These are phyloP conservation scores for Nicotiana sylvestris DNA, from an alignment of 257 asterid species.

Conservation along the genomic window DNA sequence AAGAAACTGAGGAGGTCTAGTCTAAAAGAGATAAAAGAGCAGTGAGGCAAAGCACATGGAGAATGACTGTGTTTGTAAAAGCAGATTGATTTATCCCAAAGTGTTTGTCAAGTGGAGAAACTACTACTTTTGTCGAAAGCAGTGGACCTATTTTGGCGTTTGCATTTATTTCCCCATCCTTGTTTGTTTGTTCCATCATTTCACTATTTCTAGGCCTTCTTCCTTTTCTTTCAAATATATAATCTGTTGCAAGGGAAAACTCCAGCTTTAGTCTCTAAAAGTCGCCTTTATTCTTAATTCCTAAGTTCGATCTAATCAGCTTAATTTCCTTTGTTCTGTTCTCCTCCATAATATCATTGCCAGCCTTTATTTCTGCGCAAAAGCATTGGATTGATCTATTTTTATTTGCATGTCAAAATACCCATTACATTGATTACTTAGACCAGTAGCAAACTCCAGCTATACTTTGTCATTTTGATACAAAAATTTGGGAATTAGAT, in stretches of 20 bases:
- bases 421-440: too few species aligned
- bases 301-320: too few species aligned
- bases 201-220: not conserved
- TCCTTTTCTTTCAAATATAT: not conserved
- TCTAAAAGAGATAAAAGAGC: not conserved
- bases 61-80: not conserved
- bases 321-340: too few species aligned
- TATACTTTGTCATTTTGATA: too few species aligned
- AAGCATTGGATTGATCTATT: not conserved
- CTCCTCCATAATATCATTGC: too few species aligned
- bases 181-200: conserved; percentile 2
- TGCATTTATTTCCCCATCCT: not conserved
- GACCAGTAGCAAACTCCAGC: too few species aligned
- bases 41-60: conserved; percentile 11
- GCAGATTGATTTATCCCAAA: not conserved
- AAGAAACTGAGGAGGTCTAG: not conserved
- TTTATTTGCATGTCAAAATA: too few species aligned
- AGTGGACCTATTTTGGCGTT: not conserved
- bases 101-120: conserved; percentile 9
- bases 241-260: not conserved
- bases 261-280: too few species aligned
- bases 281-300: too few species aligned
- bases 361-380: not conserved
- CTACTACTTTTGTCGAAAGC: not conserved
- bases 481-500: too few species aligned